Evolutionary conservation across 1,284 basidiomycete genomes (phyloP).

Genomic region (Cryptococcus sp.): DNA sequence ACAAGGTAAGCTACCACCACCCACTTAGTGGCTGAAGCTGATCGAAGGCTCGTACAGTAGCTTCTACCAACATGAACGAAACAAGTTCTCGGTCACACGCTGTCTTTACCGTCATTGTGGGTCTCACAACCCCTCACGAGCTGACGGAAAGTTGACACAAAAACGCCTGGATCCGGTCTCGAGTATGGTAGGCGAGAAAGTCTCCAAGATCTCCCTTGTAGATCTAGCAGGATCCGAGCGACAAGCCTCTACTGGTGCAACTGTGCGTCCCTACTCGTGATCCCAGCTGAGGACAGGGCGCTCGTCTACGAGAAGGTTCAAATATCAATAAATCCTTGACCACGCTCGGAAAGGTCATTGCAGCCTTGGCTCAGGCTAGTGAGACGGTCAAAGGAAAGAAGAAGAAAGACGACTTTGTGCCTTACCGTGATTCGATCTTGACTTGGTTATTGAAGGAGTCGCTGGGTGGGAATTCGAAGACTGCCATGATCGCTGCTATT

Average conservation of each 20-base stretch:
- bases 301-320: conserved; percentile 89
- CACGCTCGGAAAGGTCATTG: conserved; percentile 95
- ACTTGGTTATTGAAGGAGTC: conserved; percentile 98
- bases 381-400: conserved; percentile 63
- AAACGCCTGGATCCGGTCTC: conserved; percentile 76
- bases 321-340: conserved; percentile 98
- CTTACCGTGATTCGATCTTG: conserved; percentile 90
- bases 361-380: conserved; percentile 76
- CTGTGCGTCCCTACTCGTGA: conserved; percentile 39
- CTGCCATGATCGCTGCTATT: conserved; percentile 90
- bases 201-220: conserved; percentile 89
- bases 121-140: conserved; percentile 5
- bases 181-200: conserved; percentile 89
- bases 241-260: conserved; percentile 95
- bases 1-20: conserved; percentile 58
- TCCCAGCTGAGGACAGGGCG: conserved; percentile 52
- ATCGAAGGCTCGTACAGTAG: conserved; percentile 75
- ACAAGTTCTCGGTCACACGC: conserved; percentile 98
- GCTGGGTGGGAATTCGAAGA: conserved; percentile 86
- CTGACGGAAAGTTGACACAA: conserved; percentile 63
- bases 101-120: conserved; percentile 81
- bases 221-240: conserved; percentile 97
- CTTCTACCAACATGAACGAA: conserved; percentile 99
- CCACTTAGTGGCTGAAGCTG: not conserved
- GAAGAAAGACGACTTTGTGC: conserved; percentile 84